phyloP scores from a whole-genome alignment of 306 rosid species.

The Alnus glutinosa region DNA sequence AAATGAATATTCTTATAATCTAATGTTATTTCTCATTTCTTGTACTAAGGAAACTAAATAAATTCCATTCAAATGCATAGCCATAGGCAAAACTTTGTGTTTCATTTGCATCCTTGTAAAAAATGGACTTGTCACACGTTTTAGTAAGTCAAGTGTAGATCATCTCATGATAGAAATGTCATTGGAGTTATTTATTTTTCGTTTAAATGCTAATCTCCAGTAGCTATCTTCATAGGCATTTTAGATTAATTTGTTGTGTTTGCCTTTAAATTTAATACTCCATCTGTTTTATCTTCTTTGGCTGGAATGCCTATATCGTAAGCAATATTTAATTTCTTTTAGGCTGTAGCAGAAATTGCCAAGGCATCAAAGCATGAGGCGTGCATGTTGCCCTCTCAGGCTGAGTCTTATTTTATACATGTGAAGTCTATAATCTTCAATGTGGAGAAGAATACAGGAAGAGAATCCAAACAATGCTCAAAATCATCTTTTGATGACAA shows the following conservation, averaged over 20 bases:
- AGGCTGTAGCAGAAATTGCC: slow-evolving; percentile 86
- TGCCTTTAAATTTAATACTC: no score
- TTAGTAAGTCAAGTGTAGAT: neutral
- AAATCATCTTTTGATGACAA: slow-evolving; percentile 17
- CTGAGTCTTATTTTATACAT: slow-evolving; percentile 59
- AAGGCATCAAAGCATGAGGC: slow-evolving; percentile 84
- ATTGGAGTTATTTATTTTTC: neutral
- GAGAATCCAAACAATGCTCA: slow-evolving; percentile 39
- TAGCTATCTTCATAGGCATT: neutral
- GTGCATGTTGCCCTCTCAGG: slow-evolving; percentile 53
- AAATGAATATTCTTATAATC: no score
- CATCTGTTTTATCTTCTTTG: neutral
- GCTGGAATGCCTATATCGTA: slow-evolving; percentile 16
- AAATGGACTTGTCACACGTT: neutral
- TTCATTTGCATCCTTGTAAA: neutral
- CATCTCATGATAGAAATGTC: neutral
- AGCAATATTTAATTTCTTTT: slow-evolving; percentile 18
- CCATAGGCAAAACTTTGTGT: neutral
- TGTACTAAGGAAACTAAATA: neutral
- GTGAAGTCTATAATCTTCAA: slow-evolving; percentile 53
- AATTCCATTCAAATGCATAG: neutral
- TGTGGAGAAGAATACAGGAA: slow-evolving; percentile 32
- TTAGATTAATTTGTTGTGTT: neutral
- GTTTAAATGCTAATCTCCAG: no score
- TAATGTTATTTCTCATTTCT: neutral